These are phyloP conservation scores for Penicillium robsamsonii DNA, from an alignment of 495 filamentous ascomycete species.

Conservation along the genomic window DNA sequence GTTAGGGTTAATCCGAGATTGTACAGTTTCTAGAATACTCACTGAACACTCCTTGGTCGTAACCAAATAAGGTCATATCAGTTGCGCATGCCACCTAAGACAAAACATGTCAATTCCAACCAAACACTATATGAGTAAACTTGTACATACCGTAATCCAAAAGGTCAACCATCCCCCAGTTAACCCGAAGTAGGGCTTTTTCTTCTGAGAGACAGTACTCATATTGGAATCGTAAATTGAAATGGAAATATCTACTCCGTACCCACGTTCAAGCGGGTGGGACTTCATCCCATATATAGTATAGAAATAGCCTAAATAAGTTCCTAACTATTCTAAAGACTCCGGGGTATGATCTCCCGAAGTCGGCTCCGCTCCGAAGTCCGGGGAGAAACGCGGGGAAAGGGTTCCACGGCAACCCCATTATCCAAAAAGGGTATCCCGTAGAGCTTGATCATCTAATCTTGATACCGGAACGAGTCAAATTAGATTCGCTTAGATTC, in stretches of 20 bases:
- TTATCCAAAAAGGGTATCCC: background rate
- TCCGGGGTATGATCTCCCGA: background rate
- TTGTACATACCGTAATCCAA: conserved; percentile 50
- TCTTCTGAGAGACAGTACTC: conserved; percentile 10
- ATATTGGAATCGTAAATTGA: background rate
- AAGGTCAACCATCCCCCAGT: conserved; percentile 58
- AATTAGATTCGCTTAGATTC: background rate
- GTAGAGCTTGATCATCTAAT: background rate
- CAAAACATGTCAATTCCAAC: background rate
- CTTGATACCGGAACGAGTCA: background rate
- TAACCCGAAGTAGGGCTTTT: conserved; percentile 55
- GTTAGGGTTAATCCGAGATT: background rate
- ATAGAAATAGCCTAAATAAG: background rate
- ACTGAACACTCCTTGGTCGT: conserved; percentile 59
- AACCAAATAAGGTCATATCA: conserved; percentile 60
- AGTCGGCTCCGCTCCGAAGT: conserved; percentile 11
- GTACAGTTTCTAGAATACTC: background rate
- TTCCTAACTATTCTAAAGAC: background rate
- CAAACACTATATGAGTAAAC: no score
- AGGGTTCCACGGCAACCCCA: background rate
- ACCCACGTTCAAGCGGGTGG: background rate
- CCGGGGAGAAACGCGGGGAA: conserved; percentile 5
- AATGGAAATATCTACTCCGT: background rate
- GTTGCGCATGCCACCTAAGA: conserved; percentile 51
- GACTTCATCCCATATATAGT: background rate